A percentile compares a stretch with the other conserved stretches of the same genome.
These are phyloP conservation scores for Teratosphaeria pseudoeucalypti DNA, from an alignment of 2,329 filamentous ascomycete genomes.

Conservation along the genomic window DNA sequence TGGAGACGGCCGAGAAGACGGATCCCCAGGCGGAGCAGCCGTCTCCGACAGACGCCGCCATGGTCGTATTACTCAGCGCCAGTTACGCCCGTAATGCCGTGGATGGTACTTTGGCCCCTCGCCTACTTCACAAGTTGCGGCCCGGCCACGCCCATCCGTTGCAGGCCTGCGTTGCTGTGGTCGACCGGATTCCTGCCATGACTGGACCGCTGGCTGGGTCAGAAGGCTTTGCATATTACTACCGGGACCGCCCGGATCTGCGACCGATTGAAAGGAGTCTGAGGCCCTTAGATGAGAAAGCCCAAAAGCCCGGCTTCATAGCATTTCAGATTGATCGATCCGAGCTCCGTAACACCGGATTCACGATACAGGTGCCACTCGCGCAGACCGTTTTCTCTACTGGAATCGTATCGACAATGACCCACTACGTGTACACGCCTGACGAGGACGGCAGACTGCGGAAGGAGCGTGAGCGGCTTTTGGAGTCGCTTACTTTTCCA, in stretches of 20 bases:
- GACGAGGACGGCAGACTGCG: conserved; percentile 15
- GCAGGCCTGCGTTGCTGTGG: conserved; percentile 19
- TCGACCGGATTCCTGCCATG: conserved; percentile 18
- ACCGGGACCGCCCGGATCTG: conserved; percentile 6
- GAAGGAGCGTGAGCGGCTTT: conserved; percentile 6
- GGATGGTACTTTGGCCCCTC: conserved; percentile 9
- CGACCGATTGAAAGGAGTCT: conserved; percentile 3
- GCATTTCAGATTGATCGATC: conserved; percentile 10
- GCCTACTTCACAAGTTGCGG: conserved; percentile 8
- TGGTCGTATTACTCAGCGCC: neutral
- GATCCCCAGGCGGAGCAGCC: neutral
- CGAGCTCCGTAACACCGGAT: neutral
- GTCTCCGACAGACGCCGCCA: neutral
- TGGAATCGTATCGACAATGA: conserved; percentile 50
- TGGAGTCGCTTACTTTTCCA: conserved; percentile 13
- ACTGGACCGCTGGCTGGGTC: conserved; percentile 5
- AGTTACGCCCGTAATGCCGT: conserved; percentile 12
- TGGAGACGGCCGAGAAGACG: neutral
- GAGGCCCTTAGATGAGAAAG: conserved; percentile 7
- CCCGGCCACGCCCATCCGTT: conserved; percentile 6
- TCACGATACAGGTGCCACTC: conserved; percentile 45
- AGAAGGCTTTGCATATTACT: conserved; percentile 23
- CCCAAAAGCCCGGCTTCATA: conserved; percentile 21
- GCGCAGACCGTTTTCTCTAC: conserved; percentile 72
- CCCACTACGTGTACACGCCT: conserved; percentile 15